phyloP scores from a whole-genome alignment of 2,329 filamentous ascomycete genomes.

The Coniochaeta sp. region DNA sequence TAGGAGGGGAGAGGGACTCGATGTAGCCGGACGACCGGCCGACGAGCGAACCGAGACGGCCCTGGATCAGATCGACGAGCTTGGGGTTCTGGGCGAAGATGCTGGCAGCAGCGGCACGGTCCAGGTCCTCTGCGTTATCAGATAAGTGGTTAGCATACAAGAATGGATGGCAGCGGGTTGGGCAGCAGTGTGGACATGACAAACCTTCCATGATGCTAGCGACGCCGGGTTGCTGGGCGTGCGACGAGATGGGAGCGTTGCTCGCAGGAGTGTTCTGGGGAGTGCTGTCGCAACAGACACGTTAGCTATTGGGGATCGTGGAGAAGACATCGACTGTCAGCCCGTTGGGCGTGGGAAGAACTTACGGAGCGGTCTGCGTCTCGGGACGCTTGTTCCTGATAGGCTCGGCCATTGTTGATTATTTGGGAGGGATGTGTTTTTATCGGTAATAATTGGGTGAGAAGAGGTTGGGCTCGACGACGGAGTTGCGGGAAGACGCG shows the following conservation, averaged over 20 bases:
- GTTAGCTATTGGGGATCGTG: background rate
- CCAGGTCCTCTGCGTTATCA: conserved; percentile 68
- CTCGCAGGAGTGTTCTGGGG: conserved; percentile 96
- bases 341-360: conserved; percentile 16
- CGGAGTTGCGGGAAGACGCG: background rate
- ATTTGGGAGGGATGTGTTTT: conserved; percentile 10
- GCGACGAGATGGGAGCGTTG: conserved; percentile 95
- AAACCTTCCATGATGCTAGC: conserved; percentile 96
- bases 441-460: conserved; percentile 11
- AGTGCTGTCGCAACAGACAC: conserved; percentile 58
- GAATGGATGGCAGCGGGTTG: background rate
- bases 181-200: conserved; percentile 21
- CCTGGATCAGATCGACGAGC: conserved; percentile 95
- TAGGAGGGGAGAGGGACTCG: conserved; percentile 82
- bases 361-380: conserved; percentile 51
- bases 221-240: conserved; percentile 90
- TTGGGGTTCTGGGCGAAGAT: conserved; percentile 95
- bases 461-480: no score
- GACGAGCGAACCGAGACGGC: conserved; percentile 86
- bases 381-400: conserved; percentile 58
- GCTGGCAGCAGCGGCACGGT: conserved; percentile 78
- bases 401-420: conserved; percentile 50
- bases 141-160: conserved; percentile 14
- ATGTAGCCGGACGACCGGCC: conserved; percentile 96
- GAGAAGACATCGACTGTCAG: background rate